Conservation (phyloP, 495 filamentous ascomycete species). For the Penicillium desertorum region DNA sequence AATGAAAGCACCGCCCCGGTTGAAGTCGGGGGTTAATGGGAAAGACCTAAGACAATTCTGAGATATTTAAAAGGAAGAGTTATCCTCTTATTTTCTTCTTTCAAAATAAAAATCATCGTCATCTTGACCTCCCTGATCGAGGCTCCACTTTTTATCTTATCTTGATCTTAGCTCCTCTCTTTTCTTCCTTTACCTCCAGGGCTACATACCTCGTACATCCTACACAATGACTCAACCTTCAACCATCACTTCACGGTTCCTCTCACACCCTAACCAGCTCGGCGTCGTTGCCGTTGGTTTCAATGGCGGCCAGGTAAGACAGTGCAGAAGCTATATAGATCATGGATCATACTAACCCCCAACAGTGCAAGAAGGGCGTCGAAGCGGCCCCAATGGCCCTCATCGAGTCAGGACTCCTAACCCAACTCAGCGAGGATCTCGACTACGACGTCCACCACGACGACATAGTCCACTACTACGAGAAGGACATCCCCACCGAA, state of each 20-base stretch:
- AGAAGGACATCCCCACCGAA: constrained; percentile 65
- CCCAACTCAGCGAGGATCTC: constrained; percentile 78
- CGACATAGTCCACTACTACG: constrained; percentile 78
- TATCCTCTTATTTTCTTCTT: constrained; percentile 1
- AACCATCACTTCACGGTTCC: constrained; percentile 77
- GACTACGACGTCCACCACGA: constrained; percentile 86
- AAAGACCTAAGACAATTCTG: constrained; percentile 2
- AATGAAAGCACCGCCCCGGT: constrained; percentile 17
- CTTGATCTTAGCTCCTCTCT: constrained; percentile 8
- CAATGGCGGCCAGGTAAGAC: constrained; percentile 87
- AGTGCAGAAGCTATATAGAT: constrained; percentile 4
- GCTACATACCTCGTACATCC: too few species aligned
- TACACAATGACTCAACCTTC: constrained; percentile 64
- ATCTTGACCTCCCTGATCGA: constrained; percentile 15
- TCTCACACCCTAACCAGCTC: constrained; percentile 71
- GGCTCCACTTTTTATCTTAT: constrained; percentile 33
- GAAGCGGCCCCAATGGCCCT: constrained; percentile 91
- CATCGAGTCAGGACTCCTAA: constrained; percentile 83
- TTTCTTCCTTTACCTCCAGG: background rate
- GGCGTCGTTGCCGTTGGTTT: constrained; percentile 95
- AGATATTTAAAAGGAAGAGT: constrained; percentile 4
- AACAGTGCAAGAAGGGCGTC: constrained; percentile 83
- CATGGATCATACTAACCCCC: constrained; percentile 15
- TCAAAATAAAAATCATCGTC: background rate
- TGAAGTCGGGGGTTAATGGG: constrained; percentile 12